Evolutionary conservation across 2,329 filamentous ascomycete genomes (phyloP).

Genomic region (Fusarium transvaalense): DNA sequence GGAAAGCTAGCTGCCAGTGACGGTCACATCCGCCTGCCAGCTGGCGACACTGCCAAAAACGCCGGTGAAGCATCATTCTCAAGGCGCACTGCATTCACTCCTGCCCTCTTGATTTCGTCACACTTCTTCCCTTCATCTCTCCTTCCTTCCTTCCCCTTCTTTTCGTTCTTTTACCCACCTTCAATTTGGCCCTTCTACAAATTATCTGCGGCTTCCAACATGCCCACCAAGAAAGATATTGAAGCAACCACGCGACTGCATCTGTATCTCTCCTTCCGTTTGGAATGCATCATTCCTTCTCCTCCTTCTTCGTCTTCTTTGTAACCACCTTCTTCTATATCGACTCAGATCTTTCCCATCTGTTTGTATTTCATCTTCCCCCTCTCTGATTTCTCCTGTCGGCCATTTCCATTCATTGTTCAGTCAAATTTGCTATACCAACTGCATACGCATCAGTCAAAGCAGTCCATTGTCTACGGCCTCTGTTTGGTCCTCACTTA

Average conservation of each 20-base stretch:
- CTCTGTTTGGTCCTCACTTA: slow-evolving; percentile 13
- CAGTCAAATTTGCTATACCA: slow-evolving; percentile 20
- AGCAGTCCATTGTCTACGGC: slow-evolving; percentile 31
- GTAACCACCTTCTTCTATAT: slow-evolving; percentile 6
- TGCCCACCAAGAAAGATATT: slow-evolving; percentile 33
- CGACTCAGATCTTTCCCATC: not conserved
- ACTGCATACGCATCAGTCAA: not conserved
- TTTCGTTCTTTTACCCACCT: not conserved
- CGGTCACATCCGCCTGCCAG: slow-evolving; percentile 34
- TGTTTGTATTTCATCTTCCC: slow-evolving; percentile 8
- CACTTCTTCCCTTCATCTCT: not conserved
- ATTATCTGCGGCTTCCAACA: slow-evolving; percentile 33
- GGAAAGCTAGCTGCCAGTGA: slow-evolving; percentile 7
- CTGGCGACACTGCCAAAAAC: slow-evolving; percentile 37
- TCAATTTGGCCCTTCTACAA: slow-evolving; percentile 14
- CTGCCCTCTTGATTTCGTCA: slow-evolving; percentile 12
- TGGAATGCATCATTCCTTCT: slow-evolving; percentile 8
- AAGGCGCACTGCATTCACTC: slow-evolving; percentile 32
- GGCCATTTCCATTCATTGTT: slow-evolving; percentile 7
- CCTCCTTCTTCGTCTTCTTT: no score
- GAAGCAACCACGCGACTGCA: slow-evolving; percentile 32
- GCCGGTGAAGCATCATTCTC: slow-evolving; percentile 27
- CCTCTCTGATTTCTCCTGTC: not conserved
- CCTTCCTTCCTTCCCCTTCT: not conserved
- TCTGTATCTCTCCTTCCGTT: slow-evolving; percentile 24